Conservation (phyloP, 2,329 filamentous ascomycete species). For the Calonectria crousiana region DNA sequence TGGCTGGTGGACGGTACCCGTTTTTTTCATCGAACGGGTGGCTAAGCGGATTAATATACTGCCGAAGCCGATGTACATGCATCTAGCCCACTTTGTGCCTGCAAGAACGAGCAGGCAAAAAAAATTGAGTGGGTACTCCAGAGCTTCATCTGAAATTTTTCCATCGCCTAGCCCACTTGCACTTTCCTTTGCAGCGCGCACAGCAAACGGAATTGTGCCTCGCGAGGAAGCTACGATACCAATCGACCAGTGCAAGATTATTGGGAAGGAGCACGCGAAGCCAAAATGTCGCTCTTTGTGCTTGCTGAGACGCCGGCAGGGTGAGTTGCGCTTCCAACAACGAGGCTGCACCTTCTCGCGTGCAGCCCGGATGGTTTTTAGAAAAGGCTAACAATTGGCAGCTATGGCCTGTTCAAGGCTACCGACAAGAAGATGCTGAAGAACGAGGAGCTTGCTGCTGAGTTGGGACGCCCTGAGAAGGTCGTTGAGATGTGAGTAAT, state of each 20-base stretch:
- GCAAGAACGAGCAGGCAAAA: slow-evolving; percentile 43
- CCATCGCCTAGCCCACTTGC: slow-evolving; percentile 50
- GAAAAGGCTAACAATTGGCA: slow-evolving; percentile 57
- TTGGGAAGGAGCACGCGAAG: slow-evolving; percentile 46
- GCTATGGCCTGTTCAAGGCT: slow-evolving; percentile 98
- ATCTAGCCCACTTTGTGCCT: slow-evolving; percentile 45
- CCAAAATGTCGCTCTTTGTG: slow-evolving; percentile 88
- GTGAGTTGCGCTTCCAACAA: slow-evolving; percentile 57
- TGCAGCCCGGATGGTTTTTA: slow-evolving; percentile 11
- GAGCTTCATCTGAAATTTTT: slow-evolving; percentile 58
- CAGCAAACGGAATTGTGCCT: slow-evolving; percentile 52
- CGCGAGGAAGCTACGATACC: slow-evolving; percentile 50
- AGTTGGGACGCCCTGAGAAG: slow-evolving; percentile 84
- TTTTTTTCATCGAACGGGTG: slow-evolving; percentile 1
- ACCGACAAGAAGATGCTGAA: slow-evolving; percentile 99
- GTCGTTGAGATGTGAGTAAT: slow-evolving; percentile 85
- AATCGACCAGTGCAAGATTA: slow-evolving; percentile 48
- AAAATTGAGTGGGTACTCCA: slow-evolving; percentile 55
- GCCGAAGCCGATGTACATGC: slow-evolving; percentile 39
- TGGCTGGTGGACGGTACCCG: not conserved
- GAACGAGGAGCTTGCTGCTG: slow-evolving; percentile 80
- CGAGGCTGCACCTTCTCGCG: slow-evolving; percentile 19
- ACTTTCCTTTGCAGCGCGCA: slow-evolving; percentile 50
- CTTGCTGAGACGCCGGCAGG: slow-evolving; percentile 92
- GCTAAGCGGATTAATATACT: slow-evolving; percentile 39